A percentile compares a stretch with the other conserved stretches of the same genome.
These are phyloP conservation scores for Cryptococcus sp. DNA, from an alignment of 1,284 basidiomycete species.

Conservation along the genomic window DNA sequence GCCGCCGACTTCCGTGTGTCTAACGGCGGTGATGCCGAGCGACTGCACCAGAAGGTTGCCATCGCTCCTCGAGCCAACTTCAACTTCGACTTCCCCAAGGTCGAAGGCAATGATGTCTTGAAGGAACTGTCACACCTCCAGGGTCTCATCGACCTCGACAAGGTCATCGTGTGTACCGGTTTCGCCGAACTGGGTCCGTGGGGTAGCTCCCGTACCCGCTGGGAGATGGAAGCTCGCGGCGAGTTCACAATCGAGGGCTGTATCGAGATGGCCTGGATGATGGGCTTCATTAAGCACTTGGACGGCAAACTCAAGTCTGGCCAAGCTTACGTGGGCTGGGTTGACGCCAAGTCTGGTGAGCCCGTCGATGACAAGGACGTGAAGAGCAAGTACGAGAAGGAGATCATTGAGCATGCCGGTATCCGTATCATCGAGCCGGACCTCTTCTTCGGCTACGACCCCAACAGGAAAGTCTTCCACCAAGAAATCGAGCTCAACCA, in stretches of 20 bases:
- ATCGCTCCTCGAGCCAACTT: constrained; percentile 97
- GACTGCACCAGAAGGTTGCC: constrained; percentile 86
- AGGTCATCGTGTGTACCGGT: constrained; percentile 93
- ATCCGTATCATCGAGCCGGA: constrained; percentile 97
- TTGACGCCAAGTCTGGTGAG: constrained; percentile 89
- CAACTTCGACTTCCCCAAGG: constrained; percentile 86
- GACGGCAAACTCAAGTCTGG: constrained; percentile 93
- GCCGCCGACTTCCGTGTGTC: constrained; percentile 90
- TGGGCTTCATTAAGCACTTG: constrained; percentile 98
- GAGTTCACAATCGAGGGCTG: constrained; percentile 95
- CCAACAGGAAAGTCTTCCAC: constrained; percentile 93
- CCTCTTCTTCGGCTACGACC: constrained; percentile 95
- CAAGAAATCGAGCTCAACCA: constrained; percentile 97
- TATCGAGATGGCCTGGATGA: constrained; percentile 99
- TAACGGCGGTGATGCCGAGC: constrained; percentile 89
- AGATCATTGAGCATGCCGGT: constrained; percentile 89
- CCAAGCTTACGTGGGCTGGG: constrained; percentile 93
- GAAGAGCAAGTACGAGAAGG: constrained; percentile 89
- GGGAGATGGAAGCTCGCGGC: constrained; percentile 97
- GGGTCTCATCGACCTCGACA: constrained; percentile 89
- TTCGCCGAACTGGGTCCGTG: constrained; percentile 98
- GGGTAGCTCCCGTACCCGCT: constrained; percentile 97
- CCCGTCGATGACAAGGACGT: constrained; percentile 99
- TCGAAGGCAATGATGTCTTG: constrained; percentile 69
- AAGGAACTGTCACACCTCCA: constrained; percentile 73